Percentiles rank a stretch among this genome's conserved stretches.
Evolutionary conservation across 148 eudicot genomes (phyloP).

Genomic region (Vaccinium vitisidaea): DNA sequence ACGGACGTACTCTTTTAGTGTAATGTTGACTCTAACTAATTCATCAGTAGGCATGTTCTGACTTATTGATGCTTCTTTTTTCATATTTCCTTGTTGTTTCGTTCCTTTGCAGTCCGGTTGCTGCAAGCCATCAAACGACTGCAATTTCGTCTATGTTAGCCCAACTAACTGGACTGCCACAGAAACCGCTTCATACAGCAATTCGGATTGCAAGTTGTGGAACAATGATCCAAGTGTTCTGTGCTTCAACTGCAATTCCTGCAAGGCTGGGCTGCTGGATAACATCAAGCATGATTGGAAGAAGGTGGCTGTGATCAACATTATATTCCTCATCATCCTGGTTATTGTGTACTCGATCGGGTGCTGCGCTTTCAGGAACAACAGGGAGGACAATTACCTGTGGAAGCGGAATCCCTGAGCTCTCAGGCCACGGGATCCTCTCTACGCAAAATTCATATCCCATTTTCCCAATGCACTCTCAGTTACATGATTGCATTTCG

Average conservation of each 20-base stretch:
- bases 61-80: neutral
- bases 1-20: neutral
- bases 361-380: conserved; percentile 88
- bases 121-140: conserved; percentile 79
- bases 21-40: neutral
- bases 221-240: conserved; percentile 43
- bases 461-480: neutral
- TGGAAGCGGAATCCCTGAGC: conserved; percentile 55
- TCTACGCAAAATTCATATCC: neutral
- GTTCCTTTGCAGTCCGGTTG: conserved; percentile 71
- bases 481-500: neutral
- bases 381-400: conserved; percentile 52
- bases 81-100: neutral
- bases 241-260: conserved; percentile 78
- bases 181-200: conserved; percentile 2
- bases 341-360: conserved; percentile 77
- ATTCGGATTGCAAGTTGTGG: conserved; percentile 67
- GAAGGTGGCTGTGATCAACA: conserved; percentile 68
- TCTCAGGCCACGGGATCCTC: neutral
- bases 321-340: conserved; percentile 65
- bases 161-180: conserved; percentile 64
- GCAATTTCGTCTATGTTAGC: conserved; percentile 52
- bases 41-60: neutral
- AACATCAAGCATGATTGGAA: conserved; percentile 84
- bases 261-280: conserved; percentile 91